These are phyloP conservation scores for Boechera retrofracta DNA, from an alignment of 345 rosid genomes.

Conservation along the genomic window DNA sequence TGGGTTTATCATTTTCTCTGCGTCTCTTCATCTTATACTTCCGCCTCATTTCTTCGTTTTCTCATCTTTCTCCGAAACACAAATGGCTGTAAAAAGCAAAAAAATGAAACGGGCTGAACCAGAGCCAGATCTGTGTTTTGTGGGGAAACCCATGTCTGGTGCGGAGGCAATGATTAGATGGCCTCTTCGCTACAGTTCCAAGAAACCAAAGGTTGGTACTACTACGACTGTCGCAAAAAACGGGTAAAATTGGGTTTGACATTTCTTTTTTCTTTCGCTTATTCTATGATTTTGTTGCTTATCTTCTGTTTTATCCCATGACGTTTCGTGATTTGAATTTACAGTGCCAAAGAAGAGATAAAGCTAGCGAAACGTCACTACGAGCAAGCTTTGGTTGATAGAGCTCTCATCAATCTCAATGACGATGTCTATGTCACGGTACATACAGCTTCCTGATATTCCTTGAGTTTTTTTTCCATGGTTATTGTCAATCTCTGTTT, in stretches of 20 bases:
- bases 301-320: background rate
- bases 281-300: background rate
- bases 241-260: constrained; percentile 14
- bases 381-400: background rate
- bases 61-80: background rate
- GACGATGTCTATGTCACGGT: constrained; percentile 4
- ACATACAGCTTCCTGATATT: background rate
- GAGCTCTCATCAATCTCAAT: background rate
- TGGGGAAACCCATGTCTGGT: constrained; percentile 37
- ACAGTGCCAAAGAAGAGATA: background rate
- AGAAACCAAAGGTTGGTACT: background rate
- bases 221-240: background rate
- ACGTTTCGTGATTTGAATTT: background rate
- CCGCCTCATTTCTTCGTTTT: background rate
- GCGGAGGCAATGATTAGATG: constrained; percentile 43
- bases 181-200: constrained; percentile 40
- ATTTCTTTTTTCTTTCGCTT: background rate
- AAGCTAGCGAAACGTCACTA: background rate
- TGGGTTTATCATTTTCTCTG: background rate
- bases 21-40: background rate
- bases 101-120: constrained; percentile 16
- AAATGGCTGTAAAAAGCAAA: background rate
- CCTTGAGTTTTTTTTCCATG: no score
- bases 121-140: constrained; percentile 30
- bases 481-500: background rate